Base-by-base conservation (phyloP, 805 yeast genomes). In the Kockiozyma suomiensis region DNA sequence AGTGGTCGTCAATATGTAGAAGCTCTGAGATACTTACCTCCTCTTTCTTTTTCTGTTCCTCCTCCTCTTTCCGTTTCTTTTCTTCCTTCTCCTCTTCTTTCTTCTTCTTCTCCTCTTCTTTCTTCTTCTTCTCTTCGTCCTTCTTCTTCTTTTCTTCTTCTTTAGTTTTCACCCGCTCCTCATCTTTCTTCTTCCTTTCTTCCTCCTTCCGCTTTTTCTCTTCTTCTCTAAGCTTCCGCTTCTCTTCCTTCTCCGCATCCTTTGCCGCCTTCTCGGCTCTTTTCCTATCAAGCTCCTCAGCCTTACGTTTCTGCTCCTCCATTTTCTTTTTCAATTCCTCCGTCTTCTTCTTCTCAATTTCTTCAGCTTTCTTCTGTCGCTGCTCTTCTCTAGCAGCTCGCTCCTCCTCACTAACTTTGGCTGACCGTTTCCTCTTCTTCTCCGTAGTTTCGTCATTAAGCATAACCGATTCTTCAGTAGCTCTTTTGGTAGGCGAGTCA, bases 301-400 rank as follows among this genome's bases (percentile, higher is more conserved):
- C n/a, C n/a, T n/a, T n/a, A n/a, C n/a, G n/a, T n/a, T n/a, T n/a
- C n/a, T n/a, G n/a, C 19, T 62, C 64, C 54, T 62, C 64, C 46
- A 59, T 64, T 25, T 43, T 50, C 49, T 54, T 53, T 58, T 67
- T 70, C 17, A 50, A 68, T 47, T 71, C 73, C 53, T 65, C 68
- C 25, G 51, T 56, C 28, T 58, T 59, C 41, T 58, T 55, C 57
- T 60, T 66, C 38, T 65, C 70, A 5, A 37, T 57, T 38, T 56
- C 50, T 26, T 51, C 54, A 26, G 53, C 47, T 37, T 58, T 45
- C 35, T 17, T 54, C 41, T 52, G 38, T 50, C 40, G 28, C 19
- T 28, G 47, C 21, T 63, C 65, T 52, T 66, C 66, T 17, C 60
- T 33, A 33, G 55, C 66, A 13, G 41, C 53, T 28, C 25, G 13